Base-by-base conservation (phyloP, 164 flowering plant species). In the Kalanchoe fedtschenkoi region DNA sequence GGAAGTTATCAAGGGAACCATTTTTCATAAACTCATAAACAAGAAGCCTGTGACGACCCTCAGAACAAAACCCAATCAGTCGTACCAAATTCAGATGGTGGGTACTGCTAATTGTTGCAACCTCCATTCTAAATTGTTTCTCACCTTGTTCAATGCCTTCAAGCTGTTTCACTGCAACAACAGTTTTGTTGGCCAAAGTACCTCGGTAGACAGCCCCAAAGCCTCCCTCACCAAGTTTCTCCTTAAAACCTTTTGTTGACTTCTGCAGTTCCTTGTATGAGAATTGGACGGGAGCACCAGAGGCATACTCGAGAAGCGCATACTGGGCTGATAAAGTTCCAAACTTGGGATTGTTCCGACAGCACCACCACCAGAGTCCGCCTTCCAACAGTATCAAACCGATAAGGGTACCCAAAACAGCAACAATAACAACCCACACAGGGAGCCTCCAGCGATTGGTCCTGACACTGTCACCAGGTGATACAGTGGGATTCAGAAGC, bases 111-210 rank as follows among this genome's bases (percentile, higher is more conserved):
- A 86, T 86, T 0, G 85, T 79, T 35, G 83, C 89, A n/a, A 86
- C 91, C 69, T 80, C 89, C 91, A 83, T 83, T 58, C 85, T 70
- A 55, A 86, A 86, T 67, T 83, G 91, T 39, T 70, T 82, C 72
- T 86, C 89, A 1, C 91, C 89, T 39, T 82, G 87, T 65, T 78
- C 89, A 63, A 82, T 86, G 16, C 87, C 89, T 62, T 86, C 91
- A 2, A 86, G 77, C 38, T 78, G 83, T 65, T 86, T 86, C 63
- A 83, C 89, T 11, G 87, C 91, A 56, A 66, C 84, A 26, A 71
- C 65, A 0, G 81, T 79, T 56, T 68, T 77, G 70, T 86, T 83
- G 1, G 80, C 72, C 21, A 83, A 80, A 61, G 70, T 33, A 16
- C 84, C 91, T 70, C 62, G 69, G 42, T 86, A 86, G 22, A 86